Evolutionary conservation across 371 early-diverging fungal species (phyloP), one percentile per base, ranked within the genome.

Genomic region (Lichtheimia ramosa): DNA sequence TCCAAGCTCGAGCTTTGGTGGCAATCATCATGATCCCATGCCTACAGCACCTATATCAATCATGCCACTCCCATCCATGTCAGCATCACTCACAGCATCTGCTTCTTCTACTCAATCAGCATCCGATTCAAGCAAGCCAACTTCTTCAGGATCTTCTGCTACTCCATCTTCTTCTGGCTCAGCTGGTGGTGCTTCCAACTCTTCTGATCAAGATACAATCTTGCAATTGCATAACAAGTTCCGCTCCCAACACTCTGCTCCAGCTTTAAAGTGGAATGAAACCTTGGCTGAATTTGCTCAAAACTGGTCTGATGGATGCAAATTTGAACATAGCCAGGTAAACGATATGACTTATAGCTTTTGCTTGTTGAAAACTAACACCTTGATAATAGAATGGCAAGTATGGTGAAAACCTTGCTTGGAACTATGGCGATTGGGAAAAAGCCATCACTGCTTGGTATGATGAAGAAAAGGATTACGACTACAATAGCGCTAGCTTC

Each of bases 361-460:
- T 12, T 8, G 3, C 20, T 20, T 39, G 16, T 21, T 10, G 3
- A 25, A 3, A 5, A 27, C 28, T 15, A 7, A 48, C 2, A 3
- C 40, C 8, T 18, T 12, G 7, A 52, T 34, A 27, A 20, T 41
- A 23, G 39, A 48, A 62, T 58, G 60, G 67, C 12, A 42, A 40
- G 43, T 73, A 70, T 41, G 82, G 77, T 41, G 84, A 84, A 62
- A 84, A 84, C 64, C 51, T 84, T 23, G 84, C 77, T 23, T 55
- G 59, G 49, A 75, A 79, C 21, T 72, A 76, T 57, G 28, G 48
- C 16, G 49, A 69, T 52, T 76, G 75, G 74, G 48, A 52, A 13
- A 6, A 40, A 0, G 68, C 65, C 10, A 56, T 82, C 21, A 43
- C 48, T 14, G 75, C 61, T 18, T 84, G 84, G 82, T 84, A 82